Conservation (phyloP, 495 filamentous ascomycete genomes). For the Penicillium lividum region DNA sequence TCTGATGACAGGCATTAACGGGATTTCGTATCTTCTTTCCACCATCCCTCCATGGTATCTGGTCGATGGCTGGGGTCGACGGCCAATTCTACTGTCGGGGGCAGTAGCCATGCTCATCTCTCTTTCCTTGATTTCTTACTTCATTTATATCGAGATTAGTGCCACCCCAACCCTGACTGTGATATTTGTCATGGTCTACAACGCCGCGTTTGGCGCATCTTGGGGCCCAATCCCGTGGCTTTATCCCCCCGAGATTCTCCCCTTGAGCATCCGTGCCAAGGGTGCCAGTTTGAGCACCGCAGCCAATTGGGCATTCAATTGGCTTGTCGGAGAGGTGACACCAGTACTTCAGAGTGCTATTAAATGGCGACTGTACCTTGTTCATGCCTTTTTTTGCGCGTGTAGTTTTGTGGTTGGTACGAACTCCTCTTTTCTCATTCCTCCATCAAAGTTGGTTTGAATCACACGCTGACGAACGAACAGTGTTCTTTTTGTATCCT, state of each 20-base stretch:
- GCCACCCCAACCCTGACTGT: slow-evolving; percentile 84
- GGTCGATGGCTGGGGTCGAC: slow-evolving; percentile 89
- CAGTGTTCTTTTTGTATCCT: slow-evolving; percentile 96
- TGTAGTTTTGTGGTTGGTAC: slow-evolving; percentile 94
- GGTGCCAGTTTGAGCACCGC: slow-evolving; percentile 96
- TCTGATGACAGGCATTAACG: slow-evolving; percentile 97
- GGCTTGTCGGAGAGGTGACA: slow-evolving; percentile 92
- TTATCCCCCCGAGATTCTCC: slow-evolving; percentile 96
- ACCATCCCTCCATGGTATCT: slow-evolving; percentile 97
- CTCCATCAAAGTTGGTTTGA: not conserved
- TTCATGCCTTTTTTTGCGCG: slow-evolving; percentile 97
- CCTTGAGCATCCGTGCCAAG: slow-evolving; percentile 95
- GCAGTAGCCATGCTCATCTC: slow-evolving; percentile 89
- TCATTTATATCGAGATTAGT: slow-evolving; percentile 80
- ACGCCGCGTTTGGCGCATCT: slow-evolving; percentile 96
- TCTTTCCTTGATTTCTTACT: slow-evolving; percentile 91
- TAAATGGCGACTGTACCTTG: slow-evolving; percentile 86
- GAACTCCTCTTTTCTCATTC: slow-evolving; percentile 26
- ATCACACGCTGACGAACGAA: not conserved
- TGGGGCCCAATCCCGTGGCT: slow-evolving; percentile 99
- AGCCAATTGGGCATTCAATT: slow-evolving; percentile 98
- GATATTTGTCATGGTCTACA: slow-evolving; percentile 96
- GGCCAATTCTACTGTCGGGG: slow-evolving; percentile 86
- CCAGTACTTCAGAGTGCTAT: slow-evolving; percentile 89
- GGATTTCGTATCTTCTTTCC: slow-evolving; percentile 83